Percentiles rank a stretch among this genome's conserved stretches.
Conservation (phyloP, 495 filamentous ascomycete species). For the Annulohypoxylon bovei region DNA sequence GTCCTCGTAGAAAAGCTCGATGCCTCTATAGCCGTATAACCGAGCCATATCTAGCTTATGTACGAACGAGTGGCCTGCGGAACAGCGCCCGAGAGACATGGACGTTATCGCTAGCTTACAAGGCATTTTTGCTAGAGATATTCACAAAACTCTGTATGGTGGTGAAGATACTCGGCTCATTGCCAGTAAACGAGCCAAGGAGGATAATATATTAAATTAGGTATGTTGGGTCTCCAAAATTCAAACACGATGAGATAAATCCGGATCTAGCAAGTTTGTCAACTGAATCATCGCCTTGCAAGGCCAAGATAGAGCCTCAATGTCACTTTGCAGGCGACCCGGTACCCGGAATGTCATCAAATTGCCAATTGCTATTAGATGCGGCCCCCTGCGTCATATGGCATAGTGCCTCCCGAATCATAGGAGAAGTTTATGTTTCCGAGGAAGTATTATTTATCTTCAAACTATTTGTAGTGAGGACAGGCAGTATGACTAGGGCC, state of each 20-base stretch:
- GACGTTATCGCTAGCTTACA: slow-evolving; percentile 67
- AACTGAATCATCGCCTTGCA: neutral
- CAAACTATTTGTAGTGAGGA: neutral
- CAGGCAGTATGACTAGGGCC: neutral
- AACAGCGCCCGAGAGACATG: slow-evolving; percentile 74
- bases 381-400: slow-evolving; percentile 41
- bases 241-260: neutral
- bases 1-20: slow-evolving; percentile 87
- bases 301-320: neutral
- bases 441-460: neutral
- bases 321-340: neutral
- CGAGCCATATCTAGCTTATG: slow-evolving; percentile 74
- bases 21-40: slow-evolving; percentile 71
- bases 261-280: neutral
- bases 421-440: neutral
- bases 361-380: neutral
- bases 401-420: slow-evolving; percentile 13
- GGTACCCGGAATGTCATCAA: neutral
- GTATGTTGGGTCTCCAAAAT: neutral
- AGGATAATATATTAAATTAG: neutral
- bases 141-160: neutral
- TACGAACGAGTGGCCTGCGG: slow-evolving; percentile 65
- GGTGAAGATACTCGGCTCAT: neutral
- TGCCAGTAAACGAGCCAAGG: neutral
- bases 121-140: slow-evolving; percentile 42